These are phyloP conservation scores for Scheffersomyces ergatensis DNA, from an alignment of 805 yeast genomes.

Conservation along the genomic window DNA sequence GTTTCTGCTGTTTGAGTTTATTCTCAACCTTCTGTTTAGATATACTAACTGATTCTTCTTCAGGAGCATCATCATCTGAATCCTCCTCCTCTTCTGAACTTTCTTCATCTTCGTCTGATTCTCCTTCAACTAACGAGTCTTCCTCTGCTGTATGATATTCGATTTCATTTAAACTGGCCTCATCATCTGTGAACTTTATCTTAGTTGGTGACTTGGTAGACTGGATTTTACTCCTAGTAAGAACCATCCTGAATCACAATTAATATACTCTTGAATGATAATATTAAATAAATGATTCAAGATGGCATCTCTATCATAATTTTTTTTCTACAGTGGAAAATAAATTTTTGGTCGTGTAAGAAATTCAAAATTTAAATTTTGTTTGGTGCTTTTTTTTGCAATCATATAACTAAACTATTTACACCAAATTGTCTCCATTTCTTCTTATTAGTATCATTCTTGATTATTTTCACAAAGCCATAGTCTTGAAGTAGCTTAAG, in stretches of 20 bases:
- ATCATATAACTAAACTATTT: conserved; percentile 20
- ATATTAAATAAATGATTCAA: too few relatives aligned
- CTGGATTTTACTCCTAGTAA: conserved; percentile 24
- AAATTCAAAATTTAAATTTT: too few relatives aligned
- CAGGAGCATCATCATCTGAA: conserved; percentile 40
- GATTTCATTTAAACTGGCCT: conserved; percentile 11
- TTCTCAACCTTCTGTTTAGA: conserved; percentile 24
- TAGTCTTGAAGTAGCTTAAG: conserved; percentile 14
- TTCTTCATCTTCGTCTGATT: conserved; percentile 11
- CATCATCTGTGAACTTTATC: conserved; percentile 32
- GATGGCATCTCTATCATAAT: conserved; percentile 1
- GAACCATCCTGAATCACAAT: conserved; percentile 16
- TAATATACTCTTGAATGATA: too few relatives aligned
- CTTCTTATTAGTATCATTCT: conserved; percentile 20
- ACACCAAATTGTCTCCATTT: conserved; percentile 37
- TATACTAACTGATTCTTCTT: conserved; percentile 36
- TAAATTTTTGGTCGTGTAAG: background rate
- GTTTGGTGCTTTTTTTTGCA: conserved; percentile 2
- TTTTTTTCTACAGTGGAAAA: background rate
- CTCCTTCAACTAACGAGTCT: conserved; percentile 7
- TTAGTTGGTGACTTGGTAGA: conserved; percentile 18
- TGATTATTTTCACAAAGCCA: conserved; percentile 15
- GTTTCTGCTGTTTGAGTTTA: conserved; percentile 18
- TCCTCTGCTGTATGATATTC: conserved; percentile 16
- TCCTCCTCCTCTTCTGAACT: conserved; percentile 17